Conservation (phyloP, 2,329 filamentous ascomycete species). For the Dryadomyces quercus-mongolicae region DNA sequence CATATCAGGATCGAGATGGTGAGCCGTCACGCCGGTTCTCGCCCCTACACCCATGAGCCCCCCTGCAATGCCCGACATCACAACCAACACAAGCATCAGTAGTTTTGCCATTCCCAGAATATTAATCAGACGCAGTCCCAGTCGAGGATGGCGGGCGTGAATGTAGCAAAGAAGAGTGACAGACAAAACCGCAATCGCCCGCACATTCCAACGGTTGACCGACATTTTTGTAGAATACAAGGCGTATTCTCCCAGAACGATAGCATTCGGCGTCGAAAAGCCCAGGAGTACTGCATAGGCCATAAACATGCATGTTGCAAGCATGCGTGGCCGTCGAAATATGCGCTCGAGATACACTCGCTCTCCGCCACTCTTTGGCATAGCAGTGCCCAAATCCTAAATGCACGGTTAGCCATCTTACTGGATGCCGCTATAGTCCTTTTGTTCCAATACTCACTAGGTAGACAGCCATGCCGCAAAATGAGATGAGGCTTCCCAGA, state of each 20-base stretch:
- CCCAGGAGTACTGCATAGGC: conserved; percentile 36
- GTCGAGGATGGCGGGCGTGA: conserved; percentile 31
- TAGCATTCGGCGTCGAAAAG: conserved; percentile 38
- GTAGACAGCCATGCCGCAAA: conserved; percentile 32
- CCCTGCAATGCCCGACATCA: conserved; percentile 29
- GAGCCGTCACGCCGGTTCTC: background rate
- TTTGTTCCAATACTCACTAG: conserved; percentile 14
- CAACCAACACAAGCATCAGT: conserved; percentile 31
- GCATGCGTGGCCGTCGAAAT: conserved; percentile 35
- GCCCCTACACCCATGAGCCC: conserved; percentile 19
- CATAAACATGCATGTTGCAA: conserved; percentile 41
- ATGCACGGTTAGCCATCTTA: background rate
- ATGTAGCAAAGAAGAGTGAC: conserved; percentile 33
- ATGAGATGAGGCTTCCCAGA: conserved; percentile 31
- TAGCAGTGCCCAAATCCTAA: conserved; percentile 28
- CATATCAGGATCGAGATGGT: conserved; percentile 12
- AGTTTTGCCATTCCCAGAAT: conserved; percentile 35
- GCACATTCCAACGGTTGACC: conserved; percentile 34
- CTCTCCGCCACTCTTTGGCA: conserved; percentile 36
- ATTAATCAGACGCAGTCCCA: conserved; percentile 35
- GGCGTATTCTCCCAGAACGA: conserved; percentile 38
- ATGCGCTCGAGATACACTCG: conserved; percentile 42
- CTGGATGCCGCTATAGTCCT: background rate
- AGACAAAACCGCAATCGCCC: conserved; percentile 31
- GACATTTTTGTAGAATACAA: conserved; percentile 30